Evolutionary conservation across 2,329 filamentous ascomycete genomes (phyloP), one percentile per base, ranked within the genome.

Genomic region (Fusarium palustre): DNA sequence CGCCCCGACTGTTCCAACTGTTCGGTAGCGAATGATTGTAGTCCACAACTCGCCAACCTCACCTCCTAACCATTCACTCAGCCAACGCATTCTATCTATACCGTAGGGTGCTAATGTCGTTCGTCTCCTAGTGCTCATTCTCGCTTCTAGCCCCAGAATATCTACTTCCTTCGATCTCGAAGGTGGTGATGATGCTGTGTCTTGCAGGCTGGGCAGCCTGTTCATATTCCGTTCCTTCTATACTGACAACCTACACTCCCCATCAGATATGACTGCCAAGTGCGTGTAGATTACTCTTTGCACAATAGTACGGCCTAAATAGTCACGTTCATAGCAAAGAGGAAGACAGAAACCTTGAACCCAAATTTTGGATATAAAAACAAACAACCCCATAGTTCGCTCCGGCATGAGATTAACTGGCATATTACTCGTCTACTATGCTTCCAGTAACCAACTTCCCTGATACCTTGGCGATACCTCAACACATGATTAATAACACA

Each of bases 1-100:
- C 66, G 45, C 53, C 39, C 62, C 57, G 18, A 61, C 30, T 47
- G 43, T 59, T 52, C 68, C 68, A 62, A 48, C 50, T 42, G n/a
- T 22, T 66, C 56, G 68, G 68, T 68, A 70, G 48, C 64, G 39
- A 57, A 31, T 36, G 30, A 49, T 43, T 28, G 30, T 38, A 25
- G 30, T 47, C 20, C 61, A 57, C 41, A 39, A 28, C 13, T 28
- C 24, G 9, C 12, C 24, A 8, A 39, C 33, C 16, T 28, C 36
- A 18, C 33, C 15, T n/a, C 28, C 33, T n/a, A 16, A 50, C 24
- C 22, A 41, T 52, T n/a, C 24, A 18, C 34, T 41, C n/a, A 52
- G n/a, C 20, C n/a, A 39, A 39, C 24, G 8, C 28, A n/a, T 22
- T 31, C 12, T 28, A 20, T 30, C 11, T 28, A 22, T 33, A 15